Percentiles rank a stretch among this genome's conserved stretches.
Conservation (phyloP, 1,284 basidiomycete genomes). For the Ganoderma meredithae region DNA sequence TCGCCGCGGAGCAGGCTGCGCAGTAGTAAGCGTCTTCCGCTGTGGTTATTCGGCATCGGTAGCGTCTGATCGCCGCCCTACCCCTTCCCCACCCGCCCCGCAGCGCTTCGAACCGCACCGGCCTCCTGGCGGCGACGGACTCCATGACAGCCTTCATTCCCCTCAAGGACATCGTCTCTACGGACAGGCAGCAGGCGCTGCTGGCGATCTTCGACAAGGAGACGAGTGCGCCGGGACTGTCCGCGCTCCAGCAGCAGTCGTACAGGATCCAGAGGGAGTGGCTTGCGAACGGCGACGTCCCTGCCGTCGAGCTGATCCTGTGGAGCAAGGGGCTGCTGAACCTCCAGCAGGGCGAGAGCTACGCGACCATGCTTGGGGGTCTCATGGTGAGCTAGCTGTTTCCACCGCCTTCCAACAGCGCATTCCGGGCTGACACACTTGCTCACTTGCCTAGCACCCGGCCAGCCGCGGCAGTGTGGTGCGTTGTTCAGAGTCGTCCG, state of each 20-base stretch:
- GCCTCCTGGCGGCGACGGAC: slow-evolving; percentile 7
- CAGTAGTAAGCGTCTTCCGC: slow-evolving; percentile 7
- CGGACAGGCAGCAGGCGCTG: background rate
- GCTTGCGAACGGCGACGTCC: slow-evolving; percentile 1
- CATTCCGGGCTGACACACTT: background rate
- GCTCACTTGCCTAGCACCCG: background rate
- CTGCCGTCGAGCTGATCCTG: slow-evolving; percentile 7
- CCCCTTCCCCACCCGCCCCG: background rate
- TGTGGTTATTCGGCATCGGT: background rate
- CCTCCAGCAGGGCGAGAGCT: background rate
- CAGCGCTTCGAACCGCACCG: slow-evolving; percentile 2
- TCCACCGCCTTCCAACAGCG: background rate
- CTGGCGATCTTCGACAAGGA: slow-evolving; percentile 3
- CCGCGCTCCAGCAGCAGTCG: background rate
- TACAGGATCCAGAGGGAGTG: slow-evolving; percentile 4
- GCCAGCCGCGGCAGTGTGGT: slow-evolving; percentile 10
- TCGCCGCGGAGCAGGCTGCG: background rate
- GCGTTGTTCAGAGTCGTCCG: background rate
- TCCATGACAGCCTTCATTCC: slow-evolving; percentile 5
- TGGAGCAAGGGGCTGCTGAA: slow-evolving; percentile 2
- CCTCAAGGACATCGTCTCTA: slow-evolving; percentile 1
- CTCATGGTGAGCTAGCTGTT: slow-evolving; percentile 10
- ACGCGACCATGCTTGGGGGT: slow-evolving; percentile 8
- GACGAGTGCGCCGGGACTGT: background rate
- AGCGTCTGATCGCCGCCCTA: no score